Evolutionary conservation across 2,329 filamentous ascomycete species (phyloP), one percentile per base, ranked within the genome.

Genomic region (Colletotrichum plurivorum): DNA sequence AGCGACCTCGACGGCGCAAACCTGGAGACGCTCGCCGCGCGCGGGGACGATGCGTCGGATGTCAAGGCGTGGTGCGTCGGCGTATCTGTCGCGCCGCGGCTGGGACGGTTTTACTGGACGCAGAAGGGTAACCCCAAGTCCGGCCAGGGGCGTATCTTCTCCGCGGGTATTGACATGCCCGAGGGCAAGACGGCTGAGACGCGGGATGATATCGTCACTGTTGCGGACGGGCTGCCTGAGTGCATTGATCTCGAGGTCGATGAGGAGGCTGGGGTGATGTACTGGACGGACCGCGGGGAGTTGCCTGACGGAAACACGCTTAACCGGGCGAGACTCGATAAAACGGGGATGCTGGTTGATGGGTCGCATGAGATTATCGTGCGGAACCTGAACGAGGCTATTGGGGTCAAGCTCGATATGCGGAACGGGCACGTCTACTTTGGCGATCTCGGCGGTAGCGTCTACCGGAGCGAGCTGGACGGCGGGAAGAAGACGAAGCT

Each of bases 251-350:
- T 91, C 0, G 87, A 88, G 39, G 72, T 90, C 1, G 86, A 90
- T 16, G 80, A 82, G 13, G 76, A 79, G 0, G 73, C 75, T 3
- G 74, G 81, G 31, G 78, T 75, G 1, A 77, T 91, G 27, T 90
- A 88, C 75, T 90, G 88, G 89, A 89, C 88, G 0, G 89, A 90
- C 71, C 80, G 89, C 0, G 89, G 88, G 4, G 88, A 90, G 71
- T 75, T 85, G 1, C 88, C 88, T 0, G 73, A 76, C 9, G 88
- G 88, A 0, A 89, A 88, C 73, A 83, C 83, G 12, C 70, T 90
- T 66, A 88, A 89, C 73, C 75, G 80, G 6, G 78, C 70, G 4
- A 55, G 58, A 45, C 36, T 66, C 43, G 60, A 72, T 2, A 60
- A 71, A 71, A 71, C 73, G 12, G 62, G 67, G 4, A 3, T 60